phyloP scores from a whole-genome alignment of 805 yeast genomes.

The Suhomyces canberraensis region DNA sequence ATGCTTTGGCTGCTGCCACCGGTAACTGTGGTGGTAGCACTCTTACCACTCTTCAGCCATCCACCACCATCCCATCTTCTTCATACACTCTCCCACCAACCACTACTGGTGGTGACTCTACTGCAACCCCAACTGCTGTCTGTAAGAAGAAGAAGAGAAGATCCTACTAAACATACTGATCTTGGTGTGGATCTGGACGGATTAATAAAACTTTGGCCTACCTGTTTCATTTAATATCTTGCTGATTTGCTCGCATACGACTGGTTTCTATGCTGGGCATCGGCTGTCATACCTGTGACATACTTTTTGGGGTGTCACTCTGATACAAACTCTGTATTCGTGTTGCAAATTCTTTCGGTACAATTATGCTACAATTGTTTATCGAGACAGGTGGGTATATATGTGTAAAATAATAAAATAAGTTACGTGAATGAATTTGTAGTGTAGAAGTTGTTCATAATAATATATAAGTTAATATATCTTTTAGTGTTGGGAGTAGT shows the following conservation, averaged over 20 bases:
- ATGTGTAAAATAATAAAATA: not conserved
- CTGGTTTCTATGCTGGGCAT: constrained; percentile 2
- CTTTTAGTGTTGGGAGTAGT: too few species aligned
- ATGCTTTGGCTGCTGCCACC: constrained; percentile 42
- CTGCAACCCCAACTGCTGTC: constrained; percentile 4
- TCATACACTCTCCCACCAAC: constrained; percentile 10
- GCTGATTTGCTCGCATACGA: not conserved
- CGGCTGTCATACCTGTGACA: not conserved
- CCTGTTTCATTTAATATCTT: constrained; percentile 1
- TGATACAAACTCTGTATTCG: not conserved
- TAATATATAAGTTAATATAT: too few species aligned
- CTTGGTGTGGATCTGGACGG: too few species aligned
- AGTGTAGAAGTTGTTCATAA: too few species aligned
- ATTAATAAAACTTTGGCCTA: not conserved
- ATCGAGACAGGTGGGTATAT: not conserved
- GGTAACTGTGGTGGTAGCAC: constrained; percentile 34
- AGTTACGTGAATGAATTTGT: too few species aligned
- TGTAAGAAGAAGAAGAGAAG: constrained; percentile 26
- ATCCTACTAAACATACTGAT: constrained; percentile 21
- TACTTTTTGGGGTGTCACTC: constrained; percentile 4
- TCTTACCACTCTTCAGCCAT: constrained; percentile 23
- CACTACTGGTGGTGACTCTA: constrained; percentile 11
- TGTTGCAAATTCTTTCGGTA: constrained; percentile 2
- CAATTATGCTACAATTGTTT: constrained; percentile 5
- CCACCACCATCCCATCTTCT: constrained; percentile 20